phyloP scores from a whole-genome alignment of 1,284 basidiomycete genomes.

The Leccinum subfulvum region DNA sequence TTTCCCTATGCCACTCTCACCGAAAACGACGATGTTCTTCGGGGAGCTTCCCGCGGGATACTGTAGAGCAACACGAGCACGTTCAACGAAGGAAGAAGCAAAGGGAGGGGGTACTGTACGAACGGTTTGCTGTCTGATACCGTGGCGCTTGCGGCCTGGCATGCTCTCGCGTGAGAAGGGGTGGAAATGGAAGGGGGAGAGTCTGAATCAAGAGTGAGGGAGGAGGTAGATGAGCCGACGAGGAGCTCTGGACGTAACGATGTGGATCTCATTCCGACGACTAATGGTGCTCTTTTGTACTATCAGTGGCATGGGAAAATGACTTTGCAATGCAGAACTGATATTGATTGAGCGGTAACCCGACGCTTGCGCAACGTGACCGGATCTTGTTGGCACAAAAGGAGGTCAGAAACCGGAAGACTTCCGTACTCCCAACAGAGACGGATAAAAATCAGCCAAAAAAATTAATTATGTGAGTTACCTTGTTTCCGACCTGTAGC shows the following conservation, averaged over 20 bases:
- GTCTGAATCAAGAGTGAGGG: not conserved
- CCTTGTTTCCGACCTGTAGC: too few relatives aligned
- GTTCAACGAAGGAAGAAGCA: not conserved
- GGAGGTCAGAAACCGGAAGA: too few relatives aligned
- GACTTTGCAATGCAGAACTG: too few relatives aligned
- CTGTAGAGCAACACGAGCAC: constrained; percentile 10
- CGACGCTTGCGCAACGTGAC: too few relatives aligned
- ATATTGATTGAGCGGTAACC: too few relatives aligned
- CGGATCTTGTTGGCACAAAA: too few relatives aligned
- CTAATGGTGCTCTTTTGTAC: constrained; percentile 21
- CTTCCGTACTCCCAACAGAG: not conserved
- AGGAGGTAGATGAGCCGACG: not conserved
- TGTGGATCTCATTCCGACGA: constrained; percentile 7
- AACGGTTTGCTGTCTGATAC: constrained; percentile 13
- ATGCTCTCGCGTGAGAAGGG: not conserved
- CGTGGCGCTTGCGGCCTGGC: constrained; percentile 18
- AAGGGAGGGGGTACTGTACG: constrained; percentile 2
- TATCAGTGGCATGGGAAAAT: too few relatives aligned
- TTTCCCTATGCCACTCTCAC: constrained; percentile 31
- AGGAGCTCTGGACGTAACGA: constrained; percentile 6
- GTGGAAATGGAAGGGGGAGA: not conserved
- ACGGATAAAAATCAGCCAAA: not conserved
- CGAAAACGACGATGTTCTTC: constrained; percentile 32
- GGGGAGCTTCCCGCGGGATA: constrained; percentile 4
- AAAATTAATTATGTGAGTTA: not conserved